These are phyloP conservation scores for Conticribra weissflogii DNA, from an alignment of 108 stramenopile genomes.

Conservation along the genomic window DNA sequence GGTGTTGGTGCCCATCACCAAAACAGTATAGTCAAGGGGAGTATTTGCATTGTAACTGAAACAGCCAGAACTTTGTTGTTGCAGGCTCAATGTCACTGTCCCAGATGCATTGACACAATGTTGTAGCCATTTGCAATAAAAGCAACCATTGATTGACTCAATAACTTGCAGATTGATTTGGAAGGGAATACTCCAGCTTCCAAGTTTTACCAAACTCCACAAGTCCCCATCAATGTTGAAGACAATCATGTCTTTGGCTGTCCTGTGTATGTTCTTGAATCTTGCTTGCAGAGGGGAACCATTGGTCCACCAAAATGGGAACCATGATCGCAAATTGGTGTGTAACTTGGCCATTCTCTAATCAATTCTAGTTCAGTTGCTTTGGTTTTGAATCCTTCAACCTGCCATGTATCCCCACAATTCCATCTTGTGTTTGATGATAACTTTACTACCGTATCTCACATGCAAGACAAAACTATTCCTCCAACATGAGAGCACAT, in stretches of 20 bases:
- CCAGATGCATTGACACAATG: conserved; percentile 31
- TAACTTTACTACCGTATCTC: too few species aligned
- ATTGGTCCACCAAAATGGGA: conserved; percentile 35
- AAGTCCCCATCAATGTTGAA: background rate
- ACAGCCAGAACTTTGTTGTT: conserved; percentile 56
- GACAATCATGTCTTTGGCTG: conserved; percentile 43
- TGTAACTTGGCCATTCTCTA: conserved; percentile 41
- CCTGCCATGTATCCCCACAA: conserved; percentile 20
- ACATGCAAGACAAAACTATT: too few species aligned
- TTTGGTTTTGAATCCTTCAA: conserved; percentile 20
- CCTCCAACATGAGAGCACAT: too few species aligned
- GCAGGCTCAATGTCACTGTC: conserved; percentile 52
- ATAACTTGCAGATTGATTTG: background rate
- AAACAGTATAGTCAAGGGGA: conserved; percentile 54
- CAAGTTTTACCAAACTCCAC: too few species aligned
- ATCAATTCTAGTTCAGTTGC: conserved; percentile 17
- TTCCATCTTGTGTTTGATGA: too few species aligned
- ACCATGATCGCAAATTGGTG: conserved; percentile 24
- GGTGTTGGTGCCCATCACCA: conserved; percentile 59
- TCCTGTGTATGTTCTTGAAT: conserved; percentile 27
- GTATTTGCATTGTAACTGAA: conserved; percentile 46
- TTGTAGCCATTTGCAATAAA: conserved; percentile 63
- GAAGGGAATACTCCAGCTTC: too few species aligned
- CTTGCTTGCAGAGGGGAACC: background rate
- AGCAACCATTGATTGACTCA: conserved; percentile 9